Evolutionary conservation across 2,329 filamentous ascomycete genomes (phyloP), one percentile per base, ranked within the genome.

Genomic region (Aspergillus transmontanensis): DNA sequence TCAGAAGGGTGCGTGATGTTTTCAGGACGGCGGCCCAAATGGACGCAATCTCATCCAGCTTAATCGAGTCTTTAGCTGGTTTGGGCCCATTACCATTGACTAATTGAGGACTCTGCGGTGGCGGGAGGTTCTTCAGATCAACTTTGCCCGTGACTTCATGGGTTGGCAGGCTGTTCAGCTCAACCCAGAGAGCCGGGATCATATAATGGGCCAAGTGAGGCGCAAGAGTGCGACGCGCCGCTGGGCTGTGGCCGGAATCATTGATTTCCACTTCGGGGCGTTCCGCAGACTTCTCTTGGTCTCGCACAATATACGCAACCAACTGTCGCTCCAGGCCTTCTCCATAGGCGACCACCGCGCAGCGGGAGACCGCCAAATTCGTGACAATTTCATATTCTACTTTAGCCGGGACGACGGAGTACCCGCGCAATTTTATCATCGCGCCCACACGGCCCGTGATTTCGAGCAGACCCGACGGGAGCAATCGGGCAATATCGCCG

Each of bases 361-460:
- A 93, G 56, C 89, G 86, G 1, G 85, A 86, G 58, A 93, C 90
- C 14, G 89, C 90, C 36, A 94, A 79, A 66, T 91, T 83, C 68
- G 87, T 86, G 60, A 88, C 82, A 62, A 94, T 90, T 6, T 88
- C 87, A 68, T 88, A 90, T 73, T 94, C 90, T 1, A 93, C 90
- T 63, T 91, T 91, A 9, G 88, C 88, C 6, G 90, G 90, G 28
- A 93, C 90, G 3, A 93, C 89, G 1, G 89, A 92, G 72, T 93
- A 93, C 1, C 90, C 90, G 62, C 90, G 87, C 12, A 92, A 85
- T 78, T 93, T 93, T 79, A 93, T 93, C 90, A 93, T 93, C 14
- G 88, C 86, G 16, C 90, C 90, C 1, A 92, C 89, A 58, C 90
- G 87, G 39, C 90, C 90, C 7, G 89, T 92, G 64, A 93, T 92